Base-by-base conservation (phyloP, 257 asterid genomes). In the Petunia axillaris region DNA sequence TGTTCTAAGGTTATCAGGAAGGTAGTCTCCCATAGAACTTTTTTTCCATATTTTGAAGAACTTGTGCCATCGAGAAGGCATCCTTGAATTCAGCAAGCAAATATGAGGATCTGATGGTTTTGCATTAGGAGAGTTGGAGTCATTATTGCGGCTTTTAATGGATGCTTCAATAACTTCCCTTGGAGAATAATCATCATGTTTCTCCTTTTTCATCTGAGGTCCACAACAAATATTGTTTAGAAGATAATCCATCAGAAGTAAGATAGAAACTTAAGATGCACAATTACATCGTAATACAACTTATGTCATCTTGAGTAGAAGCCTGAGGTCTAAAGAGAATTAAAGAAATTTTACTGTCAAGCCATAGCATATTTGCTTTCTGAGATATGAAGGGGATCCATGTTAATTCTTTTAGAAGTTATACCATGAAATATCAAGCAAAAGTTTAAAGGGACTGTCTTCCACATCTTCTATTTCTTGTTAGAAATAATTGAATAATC, bases 1-100 rank as follows among this genome's bases (percentile, higher is more conserved):
- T n/a, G n/a, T n/a, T n/a, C n/a, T n/a, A 44, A n/a, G 89, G 89
- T 7, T 82, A 87, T 58, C 84, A 81, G 64, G 87, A 83, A 25
- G 89, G 84, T 2, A 86, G 11, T 64, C 81, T 76, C 59, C 77
- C 85, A 4, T 82, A 37, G n/a, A 89, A 80, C 36, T 73, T 75
- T 67, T 82, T 52, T 84, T 89, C 90, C 91, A 88, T 5, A 84
- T 36, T 59, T 81, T 85, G 79, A 84, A 83, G 57, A 91, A 86
- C 35, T 77, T 64, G 68, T 82, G 79, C 93, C 91, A 91, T 37
- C 88, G 84, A 48, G 87, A 84, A 14, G 58, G 81, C 25, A 35
- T 77, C 2, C 48, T 65, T 11, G 81, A 37, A 79, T 38, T 76
- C 1, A 83, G 54, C 14, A 36, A 39, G 43, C 48, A 41, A 6